These are phyloP conservation scores for Colletotrichum scovillei DNA, from an alignment of 2,329 filamentous ascomycete species.

Conservation along the genomic window DNA sequence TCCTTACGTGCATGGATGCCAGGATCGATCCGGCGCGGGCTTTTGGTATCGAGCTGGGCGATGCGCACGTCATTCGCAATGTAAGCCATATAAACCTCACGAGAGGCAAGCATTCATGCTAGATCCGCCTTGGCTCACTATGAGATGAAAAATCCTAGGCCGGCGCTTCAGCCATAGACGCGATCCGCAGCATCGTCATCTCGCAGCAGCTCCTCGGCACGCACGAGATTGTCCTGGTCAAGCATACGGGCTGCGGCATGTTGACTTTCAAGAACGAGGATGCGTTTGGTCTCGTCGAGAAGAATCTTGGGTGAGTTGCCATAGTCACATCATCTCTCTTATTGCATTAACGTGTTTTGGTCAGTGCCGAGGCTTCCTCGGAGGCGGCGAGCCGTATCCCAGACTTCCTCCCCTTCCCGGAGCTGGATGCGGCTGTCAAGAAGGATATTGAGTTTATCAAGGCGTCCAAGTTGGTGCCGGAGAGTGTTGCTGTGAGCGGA, in stretches of 20 bases:
- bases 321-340: background rate
- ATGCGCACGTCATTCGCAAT: slow-evolving; percentile 84
- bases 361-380: slow-evolving; percentile 35
- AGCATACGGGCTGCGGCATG: slow-evolving; percentile 82
- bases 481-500: slow-evolving; percentile 71
- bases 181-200: slow-evolving; percentile 79
- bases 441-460: slow-evolving; percentile 75
- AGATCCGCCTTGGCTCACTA: too few relatives aligned
- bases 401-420: slow-evolving; percentile 74
- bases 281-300: slow-evolving; percentile 61
- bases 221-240: slow-evolving; percentile 78
- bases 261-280: slow-evolving; percentile 73
- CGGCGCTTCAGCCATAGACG: slow-evolving; percentile 74
- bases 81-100: slow-evolving; percentile 35
- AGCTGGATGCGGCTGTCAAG: slow-evolving; percentile 72
- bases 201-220: slow-evolving; percentile 84
- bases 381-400: slow-evolving; percentile 45
- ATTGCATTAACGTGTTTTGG: background rate
- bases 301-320: slow-evolving; percentile 60
- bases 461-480: slow-evolving; percentile 67
- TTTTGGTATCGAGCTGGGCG: slow-evolving; percentile 77
- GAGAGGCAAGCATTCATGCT: too few relatives aligned
- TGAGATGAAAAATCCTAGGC: slow-evolving; percentile 50
- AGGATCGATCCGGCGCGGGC: slow-evolving; percentile 75
- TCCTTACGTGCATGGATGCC: slow-evolving; percentile 85